These are phyloP conservation scores for Aegle marmelos DNA, from an alignment of 345 rosid genomes.

Conservation along the genomic window DNA sequence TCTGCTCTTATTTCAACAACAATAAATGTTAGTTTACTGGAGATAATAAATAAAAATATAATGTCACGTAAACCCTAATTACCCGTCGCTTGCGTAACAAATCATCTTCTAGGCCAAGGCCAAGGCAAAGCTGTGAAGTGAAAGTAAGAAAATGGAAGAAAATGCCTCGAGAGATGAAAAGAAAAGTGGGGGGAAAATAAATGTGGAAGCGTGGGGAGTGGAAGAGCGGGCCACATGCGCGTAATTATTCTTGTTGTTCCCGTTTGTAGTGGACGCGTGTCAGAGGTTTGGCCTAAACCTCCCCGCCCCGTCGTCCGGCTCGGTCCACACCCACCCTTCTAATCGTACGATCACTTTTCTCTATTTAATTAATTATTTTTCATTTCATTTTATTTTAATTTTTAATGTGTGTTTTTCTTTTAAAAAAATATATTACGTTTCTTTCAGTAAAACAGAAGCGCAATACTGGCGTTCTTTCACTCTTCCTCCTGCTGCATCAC, in stretches of 20 bases:
- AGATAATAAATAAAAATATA: too few species aligned
- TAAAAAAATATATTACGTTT: too few species aligned
- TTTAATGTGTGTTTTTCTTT: too few species aligned
- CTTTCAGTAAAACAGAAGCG: too few species aligned
- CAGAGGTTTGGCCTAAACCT: not conserved
- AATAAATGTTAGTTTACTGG: not conserved
- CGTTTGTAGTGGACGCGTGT: slow-evolving; percentile 8
- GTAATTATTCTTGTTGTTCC: slow-evolving; percentile 14
- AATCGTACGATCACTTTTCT: too few species aligned
- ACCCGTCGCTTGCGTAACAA: not conserved
- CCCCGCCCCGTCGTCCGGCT: not conserved
- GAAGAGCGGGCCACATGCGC: slow-evolving; percentile 19
- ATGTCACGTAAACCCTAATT: not conserved
- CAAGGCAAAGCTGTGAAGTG: not conserved
- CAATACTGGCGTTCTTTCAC: not conserved
- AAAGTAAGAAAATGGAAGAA: not conserved
- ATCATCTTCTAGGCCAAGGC: not conserved
- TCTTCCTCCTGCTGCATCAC: slow-evolving; percentile 12
- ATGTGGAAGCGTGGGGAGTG: slow-evolving; percentile 18
- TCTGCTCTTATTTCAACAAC: too few species aligned
- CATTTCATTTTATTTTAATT: too few species aligned
- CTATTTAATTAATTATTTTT: not conserved
- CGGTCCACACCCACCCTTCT: too few species aligned
- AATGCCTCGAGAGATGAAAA: not conserved
- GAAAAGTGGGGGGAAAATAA: not conserved